Evolutionary conservation across 2,329 filamentous ascomycete species (phyloP), one percentile per base, ranked within the genome.

Genomic region (Penicillium brasilianum): DNA sequence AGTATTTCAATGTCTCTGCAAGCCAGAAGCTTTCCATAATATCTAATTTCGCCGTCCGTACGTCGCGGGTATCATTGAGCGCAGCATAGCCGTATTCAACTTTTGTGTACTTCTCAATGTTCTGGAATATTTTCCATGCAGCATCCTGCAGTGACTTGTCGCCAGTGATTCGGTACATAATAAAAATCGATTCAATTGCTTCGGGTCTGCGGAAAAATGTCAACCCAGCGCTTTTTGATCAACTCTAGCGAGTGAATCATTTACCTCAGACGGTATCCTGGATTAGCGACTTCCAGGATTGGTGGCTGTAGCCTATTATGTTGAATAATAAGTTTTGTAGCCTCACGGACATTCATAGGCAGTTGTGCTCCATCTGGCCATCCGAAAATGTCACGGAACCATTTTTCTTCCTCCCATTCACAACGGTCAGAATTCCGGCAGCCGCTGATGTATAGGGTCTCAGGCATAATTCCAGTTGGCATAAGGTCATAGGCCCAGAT

Each of bases 401-500:
- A 66, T 18, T 57, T 60, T 51, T 66, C 76, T 62, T 84, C 80
- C 59, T 84, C 75, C 82, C 83, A 86, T 14, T 69, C 64, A 66
- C 84, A 86, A 30, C 63, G 57, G 36, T n/a, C 36, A 11, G 11
- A 46, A 10, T 28, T 67, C 6, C 71, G 70, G 69, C 85, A 87
- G 7, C 79, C 76, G 5, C 82, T 70, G 57, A 85, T 76, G 41
- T 80, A 74, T 60, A 84, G 84, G 43, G 79, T 74, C 71, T 87
- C 85, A 2, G 85, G 84, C 85, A 87, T 87, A 57, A 87, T 81
- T 4, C 85, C 84, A 6, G 80, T 74, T 0, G 83, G 81, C 18
- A 81, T 79, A 14, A 78, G 74, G 57, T 81, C 78, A 71, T 87
- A 87, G 0, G 83, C 80, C 84, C 84, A 87, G 18, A 86, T 80